A percentile compares a stretch with the other conserved stretches of the same genome.
Conservation (phyloP, 306 rosid genomes). For the Vigna reflexopilosa region DNA sequence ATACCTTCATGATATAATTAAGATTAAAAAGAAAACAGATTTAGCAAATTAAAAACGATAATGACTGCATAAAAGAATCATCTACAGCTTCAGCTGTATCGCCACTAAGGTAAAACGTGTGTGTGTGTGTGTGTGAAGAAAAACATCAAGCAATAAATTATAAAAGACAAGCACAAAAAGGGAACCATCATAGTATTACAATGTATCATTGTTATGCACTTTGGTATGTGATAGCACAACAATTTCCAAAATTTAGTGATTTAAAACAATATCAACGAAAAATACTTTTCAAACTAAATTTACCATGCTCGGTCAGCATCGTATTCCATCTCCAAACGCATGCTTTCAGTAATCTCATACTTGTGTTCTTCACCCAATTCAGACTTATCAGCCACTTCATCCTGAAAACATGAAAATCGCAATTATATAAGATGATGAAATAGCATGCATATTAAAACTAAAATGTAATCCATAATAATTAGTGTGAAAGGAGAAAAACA, state of each 20-base stretch:
- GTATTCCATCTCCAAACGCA: constrained; percentile 95
- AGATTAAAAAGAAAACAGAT: constrained; percentile 21
- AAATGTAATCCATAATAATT: constrained; percentile 22
- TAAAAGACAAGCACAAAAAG: constrained; percentile 5
- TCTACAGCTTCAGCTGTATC: constrained; percentile 26
- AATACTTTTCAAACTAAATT: constrained; percentile 35
- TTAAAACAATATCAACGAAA: constrained; percentile 5
- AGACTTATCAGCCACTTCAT: constrained; percentile 55
- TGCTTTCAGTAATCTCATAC: constrained; percentile 88
- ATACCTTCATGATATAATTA: constrained; percentile 64
- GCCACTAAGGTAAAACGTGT: constrained; percentile 8
- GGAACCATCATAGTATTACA: constrained; percentile 22
- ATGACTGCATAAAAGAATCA: constrained; percentile 7
- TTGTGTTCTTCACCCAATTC: constrained; percentile 62
- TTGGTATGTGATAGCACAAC: constrained; percentile 1
- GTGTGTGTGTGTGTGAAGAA: background rate
- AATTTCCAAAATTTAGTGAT: constrained; percentile 7
- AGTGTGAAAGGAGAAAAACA: constrained; percentile 13
- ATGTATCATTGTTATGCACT: constrained; percentile 17
- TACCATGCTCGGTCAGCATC: constrained; percentile 97
- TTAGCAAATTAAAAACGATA: constrained; percentile 18
- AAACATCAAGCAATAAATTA: background rate
- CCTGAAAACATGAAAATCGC: constrained; percentile 54
- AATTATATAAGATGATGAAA: constrained; percentile 30
- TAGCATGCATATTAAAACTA: constrained; percentile 15